Conservation (phyloP, 1,284 basidiomycete genomes). For the Phylloboletellus chloephorus region DNA sequence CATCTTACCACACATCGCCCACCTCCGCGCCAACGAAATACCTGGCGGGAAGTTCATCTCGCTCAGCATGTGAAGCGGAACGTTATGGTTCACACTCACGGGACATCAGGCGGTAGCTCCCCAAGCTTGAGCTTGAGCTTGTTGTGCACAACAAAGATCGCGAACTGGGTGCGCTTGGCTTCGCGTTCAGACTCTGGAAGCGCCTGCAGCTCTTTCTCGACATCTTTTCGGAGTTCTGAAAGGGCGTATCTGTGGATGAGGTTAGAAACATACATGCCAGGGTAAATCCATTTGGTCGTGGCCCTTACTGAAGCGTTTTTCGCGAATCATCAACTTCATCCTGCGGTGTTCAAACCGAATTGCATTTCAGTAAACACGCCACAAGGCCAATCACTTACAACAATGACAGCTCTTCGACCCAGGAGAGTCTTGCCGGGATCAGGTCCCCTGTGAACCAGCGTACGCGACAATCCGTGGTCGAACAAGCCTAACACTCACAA, state of each 20-base stretch:
- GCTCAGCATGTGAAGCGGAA: constrained; percentile 10
- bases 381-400: constrained; percentile 48
- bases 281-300: constrained; percentile 3
- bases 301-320: constrained; percentile 74
- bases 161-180: constrained; percentile 74
- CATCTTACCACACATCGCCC: constrained; percentile 54
- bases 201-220: constrained; percentile 63
- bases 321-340: constrained; percentile 95
- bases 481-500: constrained; percentile 49
- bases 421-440: constrained; percentile 67
- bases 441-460: constrained; percentile 42
- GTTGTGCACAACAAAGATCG: constrained; percentile 93
- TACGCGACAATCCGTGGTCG: constrained; percentile 15
- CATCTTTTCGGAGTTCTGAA: constrained; percentile 81
- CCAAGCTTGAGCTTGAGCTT: constrained; percentile 84
- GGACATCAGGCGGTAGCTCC: constrained; percentile 57
- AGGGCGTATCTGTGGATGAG: constrained; percentile 68
- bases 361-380: constrained; percentile 13
- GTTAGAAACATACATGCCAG: constrained; percentile 6
- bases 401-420: constrained; percentile 76
- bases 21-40: constrained; percentile 69
- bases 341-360: constrained; percentile 35
- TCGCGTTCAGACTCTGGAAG: constrained; percentile 70
- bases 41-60: constrained; percentile 34
- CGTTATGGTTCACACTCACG: constrained; percentile 40